These are phyloP conservation scores for Coffea humblotiana DNA, from an alignment of 305 asterid genomes.

Conservation along the genomic window DNA sequence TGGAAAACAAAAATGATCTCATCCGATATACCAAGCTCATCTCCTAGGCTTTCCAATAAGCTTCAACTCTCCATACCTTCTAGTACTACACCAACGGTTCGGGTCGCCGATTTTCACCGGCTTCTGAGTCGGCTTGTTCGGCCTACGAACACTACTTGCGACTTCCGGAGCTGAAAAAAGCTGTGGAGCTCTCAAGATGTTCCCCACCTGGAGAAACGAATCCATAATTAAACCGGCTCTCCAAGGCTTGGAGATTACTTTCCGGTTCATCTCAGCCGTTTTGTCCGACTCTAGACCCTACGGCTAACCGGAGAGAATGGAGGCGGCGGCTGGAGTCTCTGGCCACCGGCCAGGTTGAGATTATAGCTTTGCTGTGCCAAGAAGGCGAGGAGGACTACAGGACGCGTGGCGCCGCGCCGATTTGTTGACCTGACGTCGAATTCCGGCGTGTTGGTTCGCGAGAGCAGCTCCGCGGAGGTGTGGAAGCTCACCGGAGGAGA, in stretches of 20 bases:
- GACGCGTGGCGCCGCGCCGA: slow-evolving; percentile 62
- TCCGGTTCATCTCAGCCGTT: slow-evolving; percentile 72
- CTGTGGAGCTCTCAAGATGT: slow-evolving; percentile 58
- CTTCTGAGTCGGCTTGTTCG: slow-evolving; percentile 65
- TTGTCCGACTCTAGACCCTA: slow-evolving; percentile 72
- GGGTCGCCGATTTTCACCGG: slow-evolving; percentile 52
- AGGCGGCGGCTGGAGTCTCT: slow-evolving; percentile 62
- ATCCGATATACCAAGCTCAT: slow-evolving; percentile 51
- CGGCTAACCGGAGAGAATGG: slow-evolving; percentile 69
- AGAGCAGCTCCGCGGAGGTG: slow-evolving; percentile 79
- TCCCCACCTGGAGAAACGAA: slow-evolving; percentile 74
- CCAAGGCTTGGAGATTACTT: slow-evolving; percentile 63
- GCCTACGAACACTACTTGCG: slow-evolving; percentile 72
- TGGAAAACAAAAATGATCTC: slow-evolving; percentile 69
- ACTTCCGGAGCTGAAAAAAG: slow-evolving; percentile 62
- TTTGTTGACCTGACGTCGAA: slow-evolving; percentile 53
- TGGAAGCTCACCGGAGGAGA: slow-evolving; percentile 61
- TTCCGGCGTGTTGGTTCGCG: slow-evolving; percentile 46
- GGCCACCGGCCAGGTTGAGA: slow-evolving; percentile 58
- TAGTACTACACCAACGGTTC: slow-evolving; percentile 30
- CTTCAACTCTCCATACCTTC: slow-evolving; percentile 60
- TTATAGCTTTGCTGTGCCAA: slow-evolving; percentile 60
- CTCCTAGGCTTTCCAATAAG: slow-evolving; percentile 62
- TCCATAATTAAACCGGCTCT: slow-evolving; percentile 63
- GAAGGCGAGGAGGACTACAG: slow-evolving; percentile 56